These are phyloP conservation scores for Clarireedia paspali DNA, from an alignment of 2,329 filamentous ascomycete genomes.

Conservation along the genomic window DNA sequence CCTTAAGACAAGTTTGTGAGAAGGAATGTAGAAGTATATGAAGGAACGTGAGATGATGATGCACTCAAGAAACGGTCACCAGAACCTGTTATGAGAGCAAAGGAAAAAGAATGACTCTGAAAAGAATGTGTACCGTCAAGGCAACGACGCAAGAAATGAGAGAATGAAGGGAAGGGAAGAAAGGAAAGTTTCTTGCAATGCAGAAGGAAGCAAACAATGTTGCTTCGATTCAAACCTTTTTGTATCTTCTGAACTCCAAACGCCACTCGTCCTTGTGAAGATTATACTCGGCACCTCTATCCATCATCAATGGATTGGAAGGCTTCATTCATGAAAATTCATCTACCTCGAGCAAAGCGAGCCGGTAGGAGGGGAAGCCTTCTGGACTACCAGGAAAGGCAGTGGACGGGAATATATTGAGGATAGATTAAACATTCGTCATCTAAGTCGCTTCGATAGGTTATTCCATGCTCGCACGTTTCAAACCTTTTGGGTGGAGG, in stretches of 20 bases:
- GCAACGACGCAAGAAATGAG: background rate
- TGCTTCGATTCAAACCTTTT: constrained; percentile 1
- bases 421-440: background rate
- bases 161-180: background rate
- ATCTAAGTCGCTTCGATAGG: background rate
- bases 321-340: background rate
- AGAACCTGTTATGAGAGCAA: constrained; percentile 2
- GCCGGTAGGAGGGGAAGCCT: background rate
- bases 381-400: background rate
- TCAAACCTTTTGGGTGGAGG: background rate
- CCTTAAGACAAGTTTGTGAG: background rate
- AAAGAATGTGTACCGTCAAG: constrained; percentile 8
- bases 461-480: background rate
- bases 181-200: background rate
- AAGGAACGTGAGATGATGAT: constrained; percentile 2
- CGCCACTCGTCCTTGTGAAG: background rate
- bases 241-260: background rate
- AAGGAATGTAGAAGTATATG: background rate
- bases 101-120: constrained; percentile 5
- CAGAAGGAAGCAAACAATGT: background rate
- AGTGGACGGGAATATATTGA: background rate
- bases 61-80: background rate
- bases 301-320: background rate
- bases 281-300: background rate
- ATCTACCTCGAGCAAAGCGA: background rate